Evolutionary conservation across 1,284 basidiomycete genomes (phyloP).

Genomic region (Ceratobasidium sp.): DNA sequence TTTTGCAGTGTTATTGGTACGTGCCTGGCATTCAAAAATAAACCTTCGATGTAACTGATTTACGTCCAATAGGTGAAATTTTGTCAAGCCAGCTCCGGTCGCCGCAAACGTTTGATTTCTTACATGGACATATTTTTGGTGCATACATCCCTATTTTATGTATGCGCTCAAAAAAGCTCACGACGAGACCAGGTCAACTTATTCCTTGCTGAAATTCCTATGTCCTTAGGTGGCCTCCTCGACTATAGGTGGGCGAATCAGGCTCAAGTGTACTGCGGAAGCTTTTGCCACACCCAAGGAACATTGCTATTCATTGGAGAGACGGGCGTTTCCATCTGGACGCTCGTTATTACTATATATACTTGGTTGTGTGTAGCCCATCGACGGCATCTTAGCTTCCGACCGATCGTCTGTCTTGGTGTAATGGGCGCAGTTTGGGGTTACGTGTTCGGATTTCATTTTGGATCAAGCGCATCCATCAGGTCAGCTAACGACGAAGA

Average conservation of each 20-base stretch:
- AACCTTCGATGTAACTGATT: too few species aligned
- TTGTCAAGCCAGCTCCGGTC: too few species aligned
- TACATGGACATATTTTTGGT: too few species aligned
- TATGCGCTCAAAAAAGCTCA: too few species aligned
- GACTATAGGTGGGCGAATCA: neutral
- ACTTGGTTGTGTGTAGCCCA: neutral
- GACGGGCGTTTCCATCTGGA: neutral
- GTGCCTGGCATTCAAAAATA: too few species aligned
- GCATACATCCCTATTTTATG: too few species aligned
- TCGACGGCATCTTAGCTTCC: neutral
- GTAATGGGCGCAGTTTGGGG: neutral
- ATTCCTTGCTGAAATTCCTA: neutral
- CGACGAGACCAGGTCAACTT: neutral
- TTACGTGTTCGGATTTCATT: neutral
- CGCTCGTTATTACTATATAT: neutral
- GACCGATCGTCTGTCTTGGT: too few species aligned
- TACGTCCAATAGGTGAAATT: too few species aligned
- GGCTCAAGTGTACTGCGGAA: neutral
- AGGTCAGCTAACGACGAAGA: too few species aligned
- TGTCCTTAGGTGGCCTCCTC: neutral
- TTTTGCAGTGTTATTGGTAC: too few species aligned
- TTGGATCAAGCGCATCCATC: neutral
- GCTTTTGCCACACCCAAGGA: neutral
- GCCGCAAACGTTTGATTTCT: too few species aligned
- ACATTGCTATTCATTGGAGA: slow-evolving; percentile 1